phyloP scores from a whole-genome alignment of 768 basidiomycete species.

The Piloderma croceum region DNA sequence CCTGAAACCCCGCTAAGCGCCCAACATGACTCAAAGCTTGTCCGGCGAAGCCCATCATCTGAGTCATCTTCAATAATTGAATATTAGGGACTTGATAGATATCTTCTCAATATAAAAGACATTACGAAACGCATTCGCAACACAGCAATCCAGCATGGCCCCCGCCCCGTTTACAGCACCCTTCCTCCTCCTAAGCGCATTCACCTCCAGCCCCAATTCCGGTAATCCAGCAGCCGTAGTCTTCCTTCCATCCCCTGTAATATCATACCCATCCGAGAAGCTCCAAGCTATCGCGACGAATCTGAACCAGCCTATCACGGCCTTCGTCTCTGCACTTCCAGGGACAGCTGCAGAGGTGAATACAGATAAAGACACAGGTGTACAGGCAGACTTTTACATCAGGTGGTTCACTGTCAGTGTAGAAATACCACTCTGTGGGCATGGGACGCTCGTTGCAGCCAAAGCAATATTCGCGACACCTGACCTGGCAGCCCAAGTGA shows the following conservation, averaged over 20 bases:
- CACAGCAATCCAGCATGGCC: too few species aligned
- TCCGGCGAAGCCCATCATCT: too few species aligned
- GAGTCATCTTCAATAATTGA: too few species aligned
- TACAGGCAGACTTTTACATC: neutral
- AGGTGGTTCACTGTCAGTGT: slow-evolving; percentile 7
- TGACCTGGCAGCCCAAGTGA: neutral
- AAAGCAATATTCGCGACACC: neutral
- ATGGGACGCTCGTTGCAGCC: slow-evolving; percentile 7
- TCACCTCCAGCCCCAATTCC: too few species aligned
- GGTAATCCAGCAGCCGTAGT: neutral
- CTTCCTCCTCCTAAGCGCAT: too few species aligned
- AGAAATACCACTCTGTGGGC: slow-evolving; percentile 13
- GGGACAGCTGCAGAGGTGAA: neutral
- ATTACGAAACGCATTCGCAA: too few species aligned
- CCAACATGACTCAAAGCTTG: too few species aligned
- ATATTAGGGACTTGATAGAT: too few species aligned
- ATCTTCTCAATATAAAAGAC: too few species aligned
- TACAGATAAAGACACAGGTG: too few species aligned
- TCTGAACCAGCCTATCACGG: neutral
- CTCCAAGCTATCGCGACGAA: neutral
- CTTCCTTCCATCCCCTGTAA: neutral
- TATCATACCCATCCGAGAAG: neutral
- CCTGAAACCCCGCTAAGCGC: too few species aligned
- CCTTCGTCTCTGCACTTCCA: neutral
- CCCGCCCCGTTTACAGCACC: too few species aligned